Conservation (phyloP, 2,329 filamentous ascomycete genomes). For the Periglandula ipomoeae region DNA sequence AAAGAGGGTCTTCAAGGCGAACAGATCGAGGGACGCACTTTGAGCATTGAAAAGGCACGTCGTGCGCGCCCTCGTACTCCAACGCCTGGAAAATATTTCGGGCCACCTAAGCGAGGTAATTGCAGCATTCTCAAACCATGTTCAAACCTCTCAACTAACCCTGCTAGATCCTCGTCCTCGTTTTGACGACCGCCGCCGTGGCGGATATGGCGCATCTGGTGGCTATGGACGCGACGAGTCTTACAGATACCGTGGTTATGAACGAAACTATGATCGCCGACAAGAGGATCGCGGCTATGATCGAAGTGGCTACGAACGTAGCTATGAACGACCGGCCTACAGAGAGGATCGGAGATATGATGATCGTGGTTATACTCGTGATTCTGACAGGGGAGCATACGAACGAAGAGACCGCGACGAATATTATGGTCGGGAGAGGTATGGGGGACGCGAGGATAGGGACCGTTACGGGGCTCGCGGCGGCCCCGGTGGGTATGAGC, state of each 20-base stretch:
- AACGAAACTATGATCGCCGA: conserved; percentile 33
- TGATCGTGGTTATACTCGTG: conserved; percentile 40
- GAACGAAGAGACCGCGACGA: conserved; percentile 40
- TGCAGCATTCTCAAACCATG: background rate
- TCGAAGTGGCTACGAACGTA: conserved; percentile 38
- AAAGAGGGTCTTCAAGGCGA: conserved; percentile 95
- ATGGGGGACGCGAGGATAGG: conserved; percentile 36
- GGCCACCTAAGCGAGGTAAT: conserved; percentile 93
- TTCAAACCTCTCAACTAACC: background rate
- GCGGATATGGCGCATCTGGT: conserved; percentile 42
- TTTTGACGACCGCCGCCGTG: conserved; percentile 55
- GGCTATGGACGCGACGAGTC: conserved; percentile 44
- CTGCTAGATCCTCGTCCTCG: conserved; percentile 29
- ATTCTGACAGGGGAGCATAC: conserved; percentile 47
- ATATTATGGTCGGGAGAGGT: conserved; percentile 28
- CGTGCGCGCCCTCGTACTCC: conserved; percentile 90
- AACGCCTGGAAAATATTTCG: conserved; percentile 98
- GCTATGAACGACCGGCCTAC: conserved; percentile 26
- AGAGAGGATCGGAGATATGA: conserved; percentile 36
- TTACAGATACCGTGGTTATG: conserved; percentile 44
- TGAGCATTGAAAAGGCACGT: conserved; percentile 98
- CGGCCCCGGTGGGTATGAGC: conserved; percentile 35
- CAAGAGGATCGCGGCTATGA: conserved; percentile 36
- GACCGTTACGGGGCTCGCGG: conserved; percentile 31
- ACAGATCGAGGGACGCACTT: conserved; percentile 84